phyloP scores from a whole-genome alignment of 2,329 filamentous ascomycete species.

The Clathrospora elynae region DNA sequence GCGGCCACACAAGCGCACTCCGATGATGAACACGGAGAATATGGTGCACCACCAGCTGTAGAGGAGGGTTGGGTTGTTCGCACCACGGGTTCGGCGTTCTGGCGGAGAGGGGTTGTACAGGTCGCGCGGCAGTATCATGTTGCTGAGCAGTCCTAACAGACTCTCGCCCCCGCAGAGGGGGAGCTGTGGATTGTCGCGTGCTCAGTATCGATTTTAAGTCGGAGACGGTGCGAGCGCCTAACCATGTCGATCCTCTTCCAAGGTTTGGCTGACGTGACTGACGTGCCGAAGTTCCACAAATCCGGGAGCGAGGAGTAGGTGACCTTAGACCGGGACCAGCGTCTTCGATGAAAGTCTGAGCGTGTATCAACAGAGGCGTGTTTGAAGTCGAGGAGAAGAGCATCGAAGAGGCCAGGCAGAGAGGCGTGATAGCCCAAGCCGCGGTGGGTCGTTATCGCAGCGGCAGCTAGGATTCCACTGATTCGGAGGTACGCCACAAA shows the following conservation, averaged over 20 bases:
- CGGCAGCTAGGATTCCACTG: conserved; percentile 24
- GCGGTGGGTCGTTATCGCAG: conserved; percentile 34
- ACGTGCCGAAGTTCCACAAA: conserved; percentile 37
- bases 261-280: conserved; percentile 30
- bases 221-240: conserved; percentile 38
- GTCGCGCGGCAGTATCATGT: conserved; percentile 44
- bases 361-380: background rate
- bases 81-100: conserved; percentile 53
- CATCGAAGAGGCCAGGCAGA: conserved; percentile 15
- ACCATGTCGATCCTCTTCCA: conserved; percentile 46
- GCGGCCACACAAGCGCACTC: conserved; percentile 79
- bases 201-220: conserved; percentile 29
- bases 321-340: no score
- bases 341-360: no score
- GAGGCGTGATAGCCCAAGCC: conserved; percentile 17
- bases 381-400: conserved; percentile 17
- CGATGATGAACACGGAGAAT: conserved; percentile 82
- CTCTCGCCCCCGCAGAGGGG: conserved; percentile 50
- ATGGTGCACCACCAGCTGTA: conserved; percentile 91
- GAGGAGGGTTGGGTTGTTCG: conserved; percentile 87
- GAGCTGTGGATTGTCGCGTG: conserved; percentile 43
- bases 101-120: conserved; percentile 59
- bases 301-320: conserved; percentile 26
- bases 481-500: conserved; percentile 21
- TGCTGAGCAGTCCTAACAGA: conserved; percentile 36